A percentile compares a stretch with the other conserved stretches of the same genome.
Evolutionary conservation across 495 filamentous ascomycete species (phyloP).

Genomic region (Physcia stellaris): DNA sequence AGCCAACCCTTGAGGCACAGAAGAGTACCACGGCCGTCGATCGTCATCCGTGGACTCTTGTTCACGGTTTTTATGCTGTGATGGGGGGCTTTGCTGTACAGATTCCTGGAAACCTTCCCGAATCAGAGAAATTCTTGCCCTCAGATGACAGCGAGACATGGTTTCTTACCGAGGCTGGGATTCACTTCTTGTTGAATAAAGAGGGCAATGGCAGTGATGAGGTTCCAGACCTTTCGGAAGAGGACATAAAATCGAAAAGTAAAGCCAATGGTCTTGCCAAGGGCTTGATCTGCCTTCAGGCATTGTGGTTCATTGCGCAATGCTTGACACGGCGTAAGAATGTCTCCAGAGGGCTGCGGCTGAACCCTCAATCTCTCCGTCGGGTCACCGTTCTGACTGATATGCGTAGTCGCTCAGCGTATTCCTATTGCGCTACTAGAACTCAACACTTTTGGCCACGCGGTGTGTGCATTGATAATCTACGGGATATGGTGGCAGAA

Average conservation of each 20-base stretch:
- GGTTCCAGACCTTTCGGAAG: conserved; percentile 17
- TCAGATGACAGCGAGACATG: conserved; percentile 2
- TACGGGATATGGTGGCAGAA: conserved; percentile 31
- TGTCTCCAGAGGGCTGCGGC: too few species aligned
- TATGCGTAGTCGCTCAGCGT: too few species aligned
- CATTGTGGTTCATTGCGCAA: conserved; percentile 22
- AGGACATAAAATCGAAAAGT: conserved; percentile 25
- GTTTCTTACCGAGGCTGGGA: conserved; percentile 14
- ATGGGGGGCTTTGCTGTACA: conserved; percentile 29
- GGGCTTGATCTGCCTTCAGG: conserved; percentile 21
- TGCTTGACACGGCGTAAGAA: conserved; percentile 17
- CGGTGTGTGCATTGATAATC: conserved; percentile 24
- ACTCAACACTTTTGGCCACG: conserved; percentile 28
- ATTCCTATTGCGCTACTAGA: conserved; percentile 26
- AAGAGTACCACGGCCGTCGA: too few species aligned
- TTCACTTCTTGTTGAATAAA: conserved; percentile 6
- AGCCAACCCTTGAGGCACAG: background rate
- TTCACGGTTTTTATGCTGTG: conserved; percentile 25
- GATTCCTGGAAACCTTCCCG: too few species aligned
- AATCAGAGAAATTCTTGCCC: conserved; percentile 2
- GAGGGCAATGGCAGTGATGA: conserved; percentile 2
- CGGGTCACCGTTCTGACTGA: too few species aligned
- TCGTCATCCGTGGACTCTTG: conserved; percentile 18
- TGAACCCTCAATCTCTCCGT: too few species aligned
- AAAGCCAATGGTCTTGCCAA: conserved; percentile 26